Conservation (phyloP, 2,329 filamentous ascomycete species). For the Xylaria sp. region DNA sequence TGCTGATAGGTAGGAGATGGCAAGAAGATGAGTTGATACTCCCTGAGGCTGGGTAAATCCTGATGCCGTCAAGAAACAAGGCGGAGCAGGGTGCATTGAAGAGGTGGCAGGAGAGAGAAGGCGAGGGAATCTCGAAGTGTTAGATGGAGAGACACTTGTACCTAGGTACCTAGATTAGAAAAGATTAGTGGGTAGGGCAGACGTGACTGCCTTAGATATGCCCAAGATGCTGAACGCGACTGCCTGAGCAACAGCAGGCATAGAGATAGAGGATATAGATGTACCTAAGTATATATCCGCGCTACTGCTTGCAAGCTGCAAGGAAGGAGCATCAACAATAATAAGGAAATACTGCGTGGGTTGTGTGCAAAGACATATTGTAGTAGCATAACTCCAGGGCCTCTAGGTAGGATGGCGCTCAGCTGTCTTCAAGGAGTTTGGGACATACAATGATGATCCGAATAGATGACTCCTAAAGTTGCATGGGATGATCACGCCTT, state of each 20-base stretch:
- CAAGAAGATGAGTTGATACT: background rate
- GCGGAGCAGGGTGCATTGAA: background rate
- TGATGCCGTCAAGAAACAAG: background rate
- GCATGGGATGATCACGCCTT: background rate
- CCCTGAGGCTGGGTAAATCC: background rate
- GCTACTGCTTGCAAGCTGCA: background rate
- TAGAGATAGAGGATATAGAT: constrained; percentile 1
- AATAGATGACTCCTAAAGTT: background rate
- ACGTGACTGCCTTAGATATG: constrained; percentile 13
- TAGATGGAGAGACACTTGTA: background rate
- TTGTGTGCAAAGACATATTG: background rate
- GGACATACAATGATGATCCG: background rate
- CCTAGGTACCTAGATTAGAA: background rate
- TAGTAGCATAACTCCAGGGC: background rate
- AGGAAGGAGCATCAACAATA: background rate
- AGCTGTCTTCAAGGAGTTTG: background rate
- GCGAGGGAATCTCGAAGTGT: background rate
- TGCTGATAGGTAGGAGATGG: background rate
- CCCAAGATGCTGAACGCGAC: background rate
- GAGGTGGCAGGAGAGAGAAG: background rate
- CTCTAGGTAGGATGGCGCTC: background rate
- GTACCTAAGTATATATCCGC: background rate
- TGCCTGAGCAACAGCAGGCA: background rate
- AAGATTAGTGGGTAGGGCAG: background rate
- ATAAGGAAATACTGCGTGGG: no score